phyloP scores from a whole-genome alignment of 768 basidiomycete species.

The Xerocomellus dryophilus region DNA sequence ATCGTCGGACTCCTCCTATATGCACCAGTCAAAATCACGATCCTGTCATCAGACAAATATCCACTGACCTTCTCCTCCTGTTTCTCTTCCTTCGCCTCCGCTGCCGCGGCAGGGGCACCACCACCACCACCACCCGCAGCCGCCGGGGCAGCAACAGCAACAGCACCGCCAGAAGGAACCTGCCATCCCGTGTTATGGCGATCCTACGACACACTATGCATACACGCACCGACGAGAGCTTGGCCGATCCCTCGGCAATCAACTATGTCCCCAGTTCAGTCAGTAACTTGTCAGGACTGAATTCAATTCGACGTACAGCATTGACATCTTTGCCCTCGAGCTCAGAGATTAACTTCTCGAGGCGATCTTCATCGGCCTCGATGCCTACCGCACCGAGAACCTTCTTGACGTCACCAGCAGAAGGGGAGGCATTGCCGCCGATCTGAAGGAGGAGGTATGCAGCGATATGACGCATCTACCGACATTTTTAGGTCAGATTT shows the following conservation, averaged over 20 bases:
- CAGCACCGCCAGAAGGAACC: slow-evolving; percentile 93
- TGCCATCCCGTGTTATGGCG: slow-evolving; percentile 24
- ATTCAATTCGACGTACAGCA: slow-evolving; percentile 47
- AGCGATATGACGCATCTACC: slow-evolving; percentile 87
- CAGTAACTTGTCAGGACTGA: not conserved
- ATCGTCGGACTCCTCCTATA: slow-evolving; percentile 90
- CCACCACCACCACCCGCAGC: slow-evolving; percentile 48
- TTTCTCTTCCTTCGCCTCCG: slow-evolving; percentile 81
- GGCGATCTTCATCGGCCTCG: slow-evolving; percentile 79
- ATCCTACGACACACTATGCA: not conserved
- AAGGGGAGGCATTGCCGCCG: slow-evolving; percentile 88
- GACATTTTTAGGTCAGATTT: not conserved
- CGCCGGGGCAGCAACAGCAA: slow-evolving; percentile 47
- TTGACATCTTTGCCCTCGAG: slow-evolving; percentile 87
- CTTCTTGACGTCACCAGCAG: slow-evolving; percentile 82
- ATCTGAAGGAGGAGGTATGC: slow-evolving; percentile 96
- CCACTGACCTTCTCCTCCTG: slow-evolving; percentile 79
- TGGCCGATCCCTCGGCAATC: slow-evolving; percentile 88
- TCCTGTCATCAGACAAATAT: not conserved
- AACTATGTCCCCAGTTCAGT: slow-evolving; percentile 44
- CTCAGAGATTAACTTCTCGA: slow-evolving; percentile 83
- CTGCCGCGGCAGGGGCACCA: slow-evolving; percentile 52
- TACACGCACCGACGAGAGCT: slow-evolving; percentile 84
- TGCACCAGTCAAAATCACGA: not conserved
- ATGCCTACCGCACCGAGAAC: slow-evolving; percentile 85